Evolutionary conservation across 768 basidiomycete genomes (phyloP).

Genomic region (Kwoniella sp.): DNA sequence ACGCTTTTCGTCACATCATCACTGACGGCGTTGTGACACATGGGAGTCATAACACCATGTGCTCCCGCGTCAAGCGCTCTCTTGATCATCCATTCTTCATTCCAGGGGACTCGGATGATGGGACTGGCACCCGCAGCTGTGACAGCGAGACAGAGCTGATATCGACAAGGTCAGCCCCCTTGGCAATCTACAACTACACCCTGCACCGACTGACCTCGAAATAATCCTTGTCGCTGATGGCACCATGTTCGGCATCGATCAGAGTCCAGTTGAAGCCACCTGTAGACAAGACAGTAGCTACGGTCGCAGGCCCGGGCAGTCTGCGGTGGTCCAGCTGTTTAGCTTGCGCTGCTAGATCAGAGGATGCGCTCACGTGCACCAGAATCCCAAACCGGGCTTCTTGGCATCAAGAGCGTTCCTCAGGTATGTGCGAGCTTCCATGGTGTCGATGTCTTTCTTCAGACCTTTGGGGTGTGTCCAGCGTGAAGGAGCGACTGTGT

Average conservation of each 20-base stretch:
- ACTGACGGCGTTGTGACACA: conserved; percentile 43
- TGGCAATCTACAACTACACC: neutral
- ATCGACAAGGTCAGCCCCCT: conserved; percentile 1
- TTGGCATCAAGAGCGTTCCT: conserved; percentile 27
- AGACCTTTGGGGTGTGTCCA: too few species aligned
- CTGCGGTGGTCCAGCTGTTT: neutral
- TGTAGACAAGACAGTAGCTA: conserved; percentile 26
- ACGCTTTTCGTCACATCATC: neutral
- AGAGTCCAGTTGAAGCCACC: conserved; percentile 40
- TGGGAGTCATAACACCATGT: conserved; percentile 50
- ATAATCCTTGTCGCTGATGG: conserved; percentile 37
- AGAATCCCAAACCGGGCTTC: conserved; percentile 38
- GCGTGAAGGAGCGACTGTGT: too few species aligned
- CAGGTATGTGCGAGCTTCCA: conserved; percentile 21
- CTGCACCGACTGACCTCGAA: conserved; percentile 20
- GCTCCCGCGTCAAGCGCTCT: conserved; percentile 51
- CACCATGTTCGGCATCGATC: conserved; percentile 41
- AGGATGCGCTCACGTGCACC: conserved; percentile 40
- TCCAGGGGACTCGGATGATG: conserved; percentile 49
- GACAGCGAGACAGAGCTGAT: conserved; percentile 35
- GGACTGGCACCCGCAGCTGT: conserved; percentile 40
- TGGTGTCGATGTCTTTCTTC: conserved; percentile 3
- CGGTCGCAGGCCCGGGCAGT: conserved; percentile 15
- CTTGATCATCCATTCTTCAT: conserved; percentile 48
- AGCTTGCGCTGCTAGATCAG: neutral